These are phyloP conservation scores for Tetracladium setigerum DNA, from an alignment of 495 filamentous ascomycete genomes.

Conservation along the genomic window DNA sequence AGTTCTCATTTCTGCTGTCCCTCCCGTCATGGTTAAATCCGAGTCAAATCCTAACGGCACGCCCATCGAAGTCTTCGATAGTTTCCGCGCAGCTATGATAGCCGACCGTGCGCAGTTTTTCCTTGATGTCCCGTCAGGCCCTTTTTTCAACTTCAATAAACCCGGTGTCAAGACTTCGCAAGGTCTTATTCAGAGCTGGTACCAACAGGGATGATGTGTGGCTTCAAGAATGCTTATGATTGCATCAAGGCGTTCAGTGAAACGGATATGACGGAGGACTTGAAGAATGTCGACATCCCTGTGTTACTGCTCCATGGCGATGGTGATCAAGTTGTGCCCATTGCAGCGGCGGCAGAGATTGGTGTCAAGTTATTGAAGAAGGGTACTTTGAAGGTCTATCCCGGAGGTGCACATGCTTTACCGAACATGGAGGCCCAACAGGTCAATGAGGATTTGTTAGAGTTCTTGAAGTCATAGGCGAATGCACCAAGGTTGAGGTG, in stretches of 20 bases:
- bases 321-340: conserved; percentile 33
- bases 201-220: conserved; percentile 32
- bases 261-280: conserved; percentile 33
- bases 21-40: conserved; percentile 30
- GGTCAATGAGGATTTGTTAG: conserved; percentile 30
- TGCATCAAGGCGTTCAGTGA: conserved; percentile 32
- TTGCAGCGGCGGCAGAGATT: conserved; percentile 23
- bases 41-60: conserved; percentile 25
- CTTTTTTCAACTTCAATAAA: conserved; percentile 38
- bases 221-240: conserved; percentile 32
- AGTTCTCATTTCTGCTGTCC: conserved; percentile 30
- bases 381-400: conserved; percentile 31
- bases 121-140: conserved; percentile 31
- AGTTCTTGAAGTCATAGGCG: conserved; percentile 36
- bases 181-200: conserved; percentile 34
- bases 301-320: conserved; percentile 31
- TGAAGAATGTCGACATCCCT: conserved; percentile 33
- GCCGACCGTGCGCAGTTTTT: conserved; percentile 34
- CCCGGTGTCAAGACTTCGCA: conserved; percentile 25
- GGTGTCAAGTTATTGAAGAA: conserved; percentile 29
- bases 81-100: conserved; percentile 27
- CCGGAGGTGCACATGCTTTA: conserved; percentile 30
- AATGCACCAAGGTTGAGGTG: too few relatives aligned
- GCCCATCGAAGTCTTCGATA: conserved; percentile 29
- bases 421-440: conserved; percentile 30